These are phyloP conservation scores for Phytopythium cucurbitacearum DNA, from an alignment of 352 stramenopile genomes.

Conservation along the genomic window DNA sequence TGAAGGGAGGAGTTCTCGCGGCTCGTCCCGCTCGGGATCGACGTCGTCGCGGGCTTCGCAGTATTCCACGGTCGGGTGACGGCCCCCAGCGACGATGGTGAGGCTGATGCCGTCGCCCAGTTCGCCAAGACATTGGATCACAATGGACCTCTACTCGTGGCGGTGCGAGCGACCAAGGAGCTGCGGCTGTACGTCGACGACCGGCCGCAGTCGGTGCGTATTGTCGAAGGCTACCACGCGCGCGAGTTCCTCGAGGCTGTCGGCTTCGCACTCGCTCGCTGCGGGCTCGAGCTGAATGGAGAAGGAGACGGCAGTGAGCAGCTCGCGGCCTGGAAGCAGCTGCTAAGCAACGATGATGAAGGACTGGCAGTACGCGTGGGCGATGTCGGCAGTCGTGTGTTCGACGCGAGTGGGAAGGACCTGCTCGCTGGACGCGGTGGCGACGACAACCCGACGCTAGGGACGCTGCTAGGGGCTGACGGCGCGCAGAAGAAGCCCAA, in stretches of 20 bases:
- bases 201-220: constrained; percentile 4
- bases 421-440: constrained; percentile 2
- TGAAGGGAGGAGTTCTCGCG: constrained; percentile 1
- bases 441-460: constrained; percentile 2
- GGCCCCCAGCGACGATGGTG: background rate
- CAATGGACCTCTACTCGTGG: constrained; percentile 13
- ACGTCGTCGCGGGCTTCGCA: background rate
- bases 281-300: constrained; percentile 28
- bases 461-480: constrained; percentile 8
- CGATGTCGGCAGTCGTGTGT: constrained; percentile 14
- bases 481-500: constrained; percentile 15
- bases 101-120: constrained; percentile 7
- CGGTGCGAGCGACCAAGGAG: constrained; percentile 8
- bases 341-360: constrained; percentile 11
- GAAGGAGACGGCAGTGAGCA: constrained; percentile 13
- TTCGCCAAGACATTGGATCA: constrained; percentile 5
- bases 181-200: constrained; percentile 15
- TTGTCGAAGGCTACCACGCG: constrained; percentile 41
- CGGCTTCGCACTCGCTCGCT: constrained; percentile 30
- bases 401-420: constrained; percentile 28
- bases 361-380: constrained; percentile 34
- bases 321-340: constrained; percentile 24
- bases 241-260: constrained; percentile 36
- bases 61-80: constrained; percentile 1
- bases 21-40: constrained; percentile 8